A percentile compares a stretch with the other conserved stretches of the same genome.
These are phyloP conservation scores for Asterochloris sp. DNA, from an alignment of 139 green algal genomes.

Conservation along the genomic window DNA sequence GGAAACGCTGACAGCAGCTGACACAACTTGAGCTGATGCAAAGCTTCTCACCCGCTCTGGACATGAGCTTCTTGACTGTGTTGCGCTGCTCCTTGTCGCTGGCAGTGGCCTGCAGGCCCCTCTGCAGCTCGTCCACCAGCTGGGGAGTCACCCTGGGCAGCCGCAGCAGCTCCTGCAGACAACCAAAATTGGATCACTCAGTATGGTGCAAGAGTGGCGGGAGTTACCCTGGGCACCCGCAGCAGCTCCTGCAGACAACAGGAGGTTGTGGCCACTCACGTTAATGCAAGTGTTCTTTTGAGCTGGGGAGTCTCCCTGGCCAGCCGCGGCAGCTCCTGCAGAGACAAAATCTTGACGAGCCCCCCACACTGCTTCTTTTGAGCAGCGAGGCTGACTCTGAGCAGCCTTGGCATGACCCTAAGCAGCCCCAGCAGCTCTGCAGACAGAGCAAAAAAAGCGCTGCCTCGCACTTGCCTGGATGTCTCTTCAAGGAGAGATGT, in stretches of 20 bases:
- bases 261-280: background rate
- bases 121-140: slow-evolving; percentile 31
- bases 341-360: background rate
- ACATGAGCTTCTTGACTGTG: slow-evolving; percentile 63
- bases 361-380: no score
- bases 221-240: background rate
- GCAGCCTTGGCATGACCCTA: no score
- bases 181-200: background rate
- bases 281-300: background rate
- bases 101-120: slow-evolving; percentile 17
- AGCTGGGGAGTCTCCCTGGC: background rate
- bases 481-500: no score
- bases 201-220: background rate
- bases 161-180: slow-evolving; percentile 25
- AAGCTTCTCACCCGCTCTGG: slow-evolving; percentile 24
- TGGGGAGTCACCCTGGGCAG: slow-evolving; percentile 22
- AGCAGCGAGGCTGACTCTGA: no score
- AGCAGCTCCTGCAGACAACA: background rate
- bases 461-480: no score
- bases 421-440: no score
- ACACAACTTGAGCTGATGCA: background rate
- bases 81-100: slow-evolving; percentile 72
- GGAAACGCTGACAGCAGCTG: background rate
- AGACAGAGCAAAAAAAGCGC: no score
- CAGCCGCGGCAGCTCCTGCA: background rate